Evolutionary conservation across 176 grass and related monocot genomes (phyloP), one percentile per base, ranked within the genome.

Genomic region (Cenchrus americanus): DNA sequence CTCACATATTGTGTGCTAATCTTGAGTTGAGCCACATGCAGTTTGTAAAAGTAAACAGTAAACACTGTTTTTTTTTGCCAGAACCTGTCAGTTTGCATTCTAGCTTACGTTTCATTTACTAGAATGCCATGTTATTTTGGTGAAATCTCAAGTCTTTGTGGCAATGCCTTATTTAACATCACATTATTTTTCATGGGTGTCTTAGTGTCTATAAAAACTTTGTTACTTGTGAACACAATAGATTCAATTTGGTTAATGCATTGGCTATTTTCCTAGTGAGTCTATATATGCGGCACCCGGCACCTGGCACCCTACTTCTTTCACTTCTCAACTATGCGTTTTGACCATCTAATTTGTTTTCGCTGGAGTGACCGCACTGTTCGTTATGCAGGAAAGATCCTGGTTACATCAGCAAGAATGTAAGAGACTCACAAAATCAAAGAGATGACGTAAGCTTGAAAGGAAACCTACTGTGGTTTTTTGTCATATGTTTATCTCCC

Each of bases 381-480:
- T 79, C 89, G 37, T 80, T 87, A 43, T 86, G 60, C 91, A 98
- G 93, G 85, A 98, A 98, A 86, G 91, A 98, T 88, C 96, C 93
- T 87, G 96, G 96, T 80, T 98, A 90, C 84, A 92, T 98, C 70
- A 81, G 81, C 76, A 90, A 91, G 91, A 98, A 91, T 73, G 68
- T 68, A 88, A 86, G 89, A 73, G 92, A 98, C 75, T 52, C 87
- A 21, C 96, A 95, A 90, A 98, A 83, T 81, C 87, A 88, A 78
- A 86, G 91, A 88, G 93, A 98, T 79, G 96, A 95, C 87, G 96
- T 95, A 82, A 93, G 92, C 83, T 79, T 83, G 51, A 87, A 80
- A 73, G 58, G 73, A 41, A n/a, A 66, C 44, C 87, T 65, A 62
- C 34, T 69, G 40, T 80, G 23, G 8, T 37, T 21, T 86, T 14